Base-by-base conservation (phyloP, 2,329 filamentous ascomycete species). In the Ascosphaera apis region DNA sequence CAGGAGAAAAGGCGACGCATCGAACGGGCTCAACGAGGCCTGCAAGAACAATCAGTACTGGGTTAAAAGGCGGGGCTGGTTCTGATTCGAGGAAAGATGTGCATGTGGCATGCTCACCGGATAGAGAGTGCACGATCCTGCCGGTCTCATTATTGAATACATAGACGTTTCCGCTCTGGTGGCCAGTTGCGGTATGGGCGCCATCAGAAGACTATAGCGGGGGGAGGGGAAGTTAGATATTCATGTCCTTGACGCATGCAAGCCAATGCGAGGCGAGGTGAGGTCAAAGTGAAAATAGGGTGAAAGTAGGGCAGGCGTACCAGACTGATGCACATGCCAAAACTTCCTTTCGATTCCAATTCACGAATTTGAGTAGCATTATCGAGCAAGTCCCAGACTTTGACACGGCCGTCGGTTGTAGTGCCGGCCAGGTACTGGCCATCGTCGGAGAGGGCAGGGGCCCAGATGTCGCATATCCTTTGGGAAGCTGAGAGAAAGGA, bases 121-220 rank as follows among this genome's bases (percentile, higher is more conserved):
- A 75, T 16, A 98, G 62, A 5, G 82, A 88, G 55, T 92, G 86
- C 9, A 80, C 64, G 46, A 98, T 70, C 37, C 81, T 71, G 3
- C 81, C 80, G 0, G 78, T 82, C 45, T 83, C 76, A 48, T 92
- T 95, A 61, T 83, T 84, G 65, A 95, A 98, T 41, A 98, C 72
- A 57, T 93, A 93, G 42, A 95, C 69, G 9, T 73, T 75, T 12
- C 88, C 88, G 48, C 79, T 92, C 53, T 92, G 79, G 56, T 98
- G 86, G 0, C 88, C 88, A 36, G 78, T 91, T 3, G 84, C 86
- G 19, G 84, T 91, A 53, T 82, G 77, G 42, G 70, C 74, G 36
- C 84, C 86, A 53, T 98, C 78, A 15, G 60, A 52, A 40, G 69
- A 74, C 67, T 71, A 40, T 36, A 16, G 7, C 16, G 31, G 15